Conservation (phyloP, 1,284 basidiomycete species). For the Cryptococcus depauperatus region DNA sequence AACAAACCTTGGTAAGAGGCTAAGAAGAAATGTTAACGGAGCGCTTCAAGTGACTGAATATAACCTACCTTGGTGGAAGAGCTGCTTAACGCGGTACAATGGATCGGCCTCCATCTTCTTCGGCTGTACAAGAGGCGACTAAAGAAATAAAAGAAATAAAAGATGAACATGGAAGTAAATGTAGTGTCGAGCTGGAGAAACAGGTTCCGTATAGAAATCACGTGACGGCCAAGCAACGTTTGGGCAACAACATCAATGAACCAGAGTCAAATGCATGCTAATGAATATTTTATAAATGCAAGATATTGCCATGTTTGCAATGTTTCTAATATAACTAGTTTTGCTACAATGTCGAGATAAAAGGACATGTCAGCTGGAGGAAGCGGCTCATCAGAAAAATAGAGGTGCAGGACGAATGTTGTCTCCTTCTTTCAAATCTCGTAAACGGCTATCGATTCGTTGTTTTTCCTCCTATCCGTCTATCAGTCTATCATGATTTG, state of each 20-base stretch:
- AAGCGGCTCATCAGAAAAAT: conserved; percentile 27
- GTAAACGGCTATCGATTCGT: conserved; percentile 31
- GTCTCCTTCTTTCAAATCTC: conserved; percentile 28
- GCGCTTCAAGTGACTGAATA: background rate
- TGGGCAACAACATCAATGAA: no score
- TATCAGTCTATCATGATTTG: conserved; percentile 1
- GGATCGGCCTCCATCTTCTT: conserved; percentile 67
- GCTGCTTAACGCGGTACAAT: conserved; percentile 73
- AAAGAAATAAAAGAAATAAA: background rate
- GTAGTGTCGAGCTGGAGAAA: background rate
- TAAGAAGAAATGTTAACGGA: conserved; percentile 11
- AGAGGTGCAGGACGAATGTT: conserved; percentile 31
- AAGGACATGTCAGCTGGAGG: background rate
- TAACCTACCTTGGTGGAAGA: conserved; percentile 64
- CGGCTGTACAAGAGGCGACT: background rate
- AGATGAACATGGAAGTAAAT: conserved; percentile 1
- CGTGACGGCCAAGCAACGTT: no score
- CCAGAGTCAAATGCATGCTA: no score
- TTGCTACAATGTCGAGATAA: background rate
- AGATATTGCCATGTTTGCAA: no score
- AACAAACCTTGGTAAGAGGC: conserved; percentile 42
- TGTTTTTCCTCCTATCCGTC: conserved; percentile 32
- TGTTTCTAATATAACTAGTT: no score
- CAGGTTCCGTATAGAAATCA: no score
- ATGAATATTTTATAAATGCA: no score